Conservation (phyloP, 1,284 basidiomycete genomes). For the Trametes pubescens region DNA sequence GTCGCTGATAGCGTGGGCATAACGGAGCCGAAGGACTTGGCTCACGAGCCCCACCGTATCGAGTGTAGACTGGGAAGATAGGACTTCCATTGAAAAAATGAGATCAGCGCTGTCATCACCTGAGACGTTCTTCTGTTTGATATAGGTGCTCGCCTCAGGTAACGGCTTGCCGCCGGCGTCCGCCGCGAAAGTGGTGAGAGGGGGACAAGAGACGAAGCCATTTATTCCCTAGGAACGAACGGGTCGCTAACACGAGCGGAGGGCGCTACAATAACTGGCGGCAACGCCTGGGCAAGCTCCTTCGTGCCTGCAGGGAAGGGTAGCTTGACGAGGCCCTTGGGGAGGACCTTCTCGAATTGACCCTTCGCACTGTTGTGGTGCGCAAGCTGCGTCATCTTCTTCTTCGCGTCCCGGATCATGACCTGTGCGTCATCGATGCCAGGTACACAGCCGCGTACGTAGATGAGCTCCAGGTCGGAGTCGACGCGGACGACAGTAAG, state of each 20-base stretch:
- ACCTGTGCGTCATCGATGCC: conserved; percentile 80
- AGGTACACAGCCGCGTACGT: conserved; percentile 80
- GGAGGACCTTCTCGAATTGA: conserved; percentile 83
- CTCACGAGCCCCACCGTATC: too few relatives aligned
- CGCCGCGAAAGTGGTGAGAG: not conserved
- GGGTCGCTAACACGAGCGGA: conserved; percentile 74
- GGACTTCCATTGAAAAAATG: too few relatives aligned
- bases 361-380: conserved; percentile 76
- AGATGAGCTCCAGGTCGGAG: conserved; percentile 85
- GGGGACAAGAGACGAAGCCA: conserved; percentile 11
- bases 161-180: too few relatives aligned
- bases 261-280: conserved; percentile 72
- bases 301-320: conserved; percentile 94
- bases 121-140: too few relatives aligned
- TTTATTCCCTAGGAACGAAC: conserved; percentile 77
- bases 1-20: too few relatives aligned
- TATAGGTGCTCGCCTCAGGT: too few relatives aligned
- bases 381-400: conserved; percentile 74
- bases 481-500: conserved; percentile 92
- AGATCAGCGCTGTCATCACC: too few relatives aligned
- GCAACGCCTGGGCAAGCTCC: conserved; percentile 74
- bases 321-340: conserved; percentile 82
- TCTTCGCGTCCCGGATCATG: conserved; percentile 84
- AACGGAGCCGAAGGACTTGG: too few relatives aligned
- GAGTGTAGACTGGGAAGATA: too few relatives aligned